These are phyloP conservation scores for Pseudozyma tsukubaensis DNA, from an alignment of 1,284 basidiomycete genomes.

Conservation along the genomic window DNA sequence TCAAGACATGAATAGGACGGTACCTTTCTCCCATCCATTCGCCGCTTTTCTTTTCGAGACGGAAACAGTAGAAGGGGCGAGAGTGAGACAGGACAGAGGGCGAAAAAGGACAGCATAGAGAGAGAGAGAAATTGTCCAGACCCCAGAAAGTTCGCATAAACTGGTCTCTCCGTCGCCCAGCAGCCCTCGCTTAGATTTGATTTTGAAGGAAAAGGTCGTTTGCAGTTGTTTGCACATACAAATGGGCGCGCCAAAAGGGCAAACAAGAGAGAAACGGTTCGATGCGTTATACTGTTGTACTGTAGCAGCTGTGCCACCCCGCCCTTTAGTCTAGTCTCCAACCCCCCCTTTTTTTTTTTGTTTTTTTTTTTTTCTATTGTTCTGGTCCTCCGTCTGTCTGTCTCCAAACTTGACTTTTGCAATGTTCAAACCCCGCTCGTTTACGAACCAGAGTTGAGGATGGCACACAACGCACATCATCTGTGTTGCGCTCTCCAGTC, in stretches of 20 bases:
- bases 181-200: background rate
- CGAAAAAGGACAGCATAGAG: no score
- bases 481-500: no score
- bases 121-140: background rate
- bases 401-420: no score
- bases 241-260: background rate
- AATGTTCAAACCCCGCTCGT: no score
- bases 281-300: background rate
- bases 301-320: background rate
- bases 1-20: no score
- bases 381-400: background rate
- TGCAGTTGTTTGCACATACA: background rate
- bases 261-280: background rate
- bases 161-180: conserved; percentile 20
- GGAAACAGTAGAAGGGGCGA: no score
- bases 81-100: no score
- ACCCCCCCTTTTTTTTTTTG: conserved; percentile 17
- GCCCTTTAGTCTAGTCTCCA: conserved; percentile 17
- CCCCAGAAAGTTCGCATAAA: conserved; percentile 3
- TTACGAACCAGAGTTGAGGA: no score
- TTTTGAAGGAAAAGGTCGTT: background rate
- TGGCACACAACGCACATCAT: no score
- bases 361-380: no score
- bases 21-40: no score
- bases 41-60: no score